Conservation (phyloP, 2,329 filamentous ascomycete species). For the Calonectria henricotiae region DNA sequence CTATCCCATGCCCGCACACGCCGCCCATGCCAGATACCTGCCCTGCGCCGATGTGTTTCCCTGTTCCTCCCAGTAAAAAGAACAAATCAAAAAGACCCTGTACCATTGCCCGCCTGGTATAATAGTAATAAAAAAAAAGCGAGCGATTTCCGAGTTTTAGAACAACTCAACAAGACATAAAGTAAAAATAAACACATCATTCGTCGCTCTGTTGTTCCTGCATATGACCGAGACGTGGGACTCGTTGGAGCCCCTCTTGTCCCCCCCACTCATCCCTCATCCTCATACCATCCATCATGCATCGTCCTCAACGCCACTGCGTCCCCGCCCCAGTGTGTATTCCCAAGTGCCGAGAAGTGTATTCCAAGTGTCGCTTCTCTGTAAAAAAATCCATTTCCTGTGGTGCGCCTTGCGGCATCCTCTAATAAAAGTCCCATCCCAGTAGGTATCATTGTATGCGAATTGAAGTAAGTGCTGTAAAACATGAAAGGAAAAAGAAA, state of each 20-base stretch:
- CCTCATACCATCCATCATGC: conserved; percentile 42
- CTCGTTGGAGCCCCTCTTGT: conserved; percentile 24
- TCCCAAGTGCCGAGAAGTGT: conserved; percentile 50
- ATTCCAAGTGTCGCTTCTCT: conserved; percentile 55
- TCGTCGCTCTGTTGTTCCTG: conserved; percentile 51
- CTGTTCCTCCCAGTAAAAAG: conserved; percentile 23
- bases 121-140: conserved; percentile 42
- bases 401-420: conserved; percentile 61
- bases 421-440: conserved; percentile 57
- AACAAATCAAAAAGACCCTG: conserved; percentile 18
- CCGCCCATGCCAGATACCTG: conserved; percentile 44
- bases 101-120: conserved; percentile 53
- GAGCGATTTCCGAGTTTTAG: conserved; percentile 47
- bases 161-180: conserved; percentile 39
- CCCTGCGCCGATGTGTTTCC: conserved; percentile 44
- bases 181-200: conserved; percentile 39
- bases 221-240: conserved; percentile 45
- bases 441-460: conserved; percentile 57
- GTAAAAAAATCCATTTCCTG: conserved; percentile 42
- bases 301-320: conserved; percentile 45
- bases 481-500: conserved; percentile 47
- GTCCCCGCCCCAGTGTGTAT: conserved; percentile 43
- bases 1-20: conserved; percentile 32
- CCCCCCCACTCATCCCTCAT: conserved; percentile 34
- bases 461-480: conserved; percentile 50